Evolutionary conservation across 2,329 filamentous ascomycete genomes (phyloP).

Genomic region (Curvularia lunata): DNA sequence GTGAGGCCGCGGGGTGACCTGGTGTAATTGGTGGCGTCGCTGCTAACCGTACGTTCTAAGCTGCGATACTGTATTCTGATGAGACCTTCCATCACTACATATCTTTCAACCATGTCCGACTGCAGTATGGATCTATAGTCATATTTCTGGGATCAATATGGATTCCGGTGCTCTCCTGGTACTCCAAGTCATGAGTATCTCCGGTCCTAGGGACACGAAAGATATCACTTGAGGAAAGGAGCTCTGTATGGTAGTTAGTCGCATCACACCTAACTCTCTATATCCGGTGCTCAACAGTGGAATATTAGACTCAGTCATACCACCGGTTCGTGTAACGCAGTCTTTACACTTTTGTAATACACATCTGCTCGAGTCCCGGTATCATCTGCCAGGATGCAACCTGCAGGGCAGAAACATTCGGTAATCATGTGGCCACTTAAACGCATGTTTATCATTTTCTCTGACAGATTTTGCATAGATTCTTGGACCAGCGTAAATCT

Average conservation of each 20-base stretch:
- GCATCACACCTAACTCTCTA: not conserved
- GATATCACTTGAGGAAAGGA: not conserved
- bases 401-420: not conserved
- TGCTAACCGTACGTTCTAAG: not conserved
- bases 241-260: not conserved
- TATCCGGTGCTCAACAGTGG: not conserved
- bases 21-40: not conserved
- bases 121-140: not conserved
- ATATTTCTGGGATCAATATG: not conserved
- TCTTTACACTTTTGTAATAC: slow-evolving; percentile 5
- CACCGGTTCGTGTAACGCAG: slow-evolving; percentile 1
- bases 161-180: not conserved
- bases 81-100: not conserved
- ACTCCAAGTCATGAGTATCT: not conserved
- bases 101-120: not conserved
- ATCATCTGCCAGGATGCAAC: not conserved
- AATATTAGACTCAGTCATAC: not conserved
- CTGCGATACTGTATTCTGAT: not conserved
- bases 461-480: not conserved
- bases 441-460: not conserved
- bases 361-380: not conserved
- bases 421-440: not conserved
- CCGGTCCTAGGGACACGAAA: not conserved
- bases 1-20: not conserved
- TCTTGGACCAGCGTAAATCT: not conserved